These are phyloP conservation scores for Chenopodium album DNA, from an alignment of 148 eudicot genomes.

Conservation along the genomic window DNA sequence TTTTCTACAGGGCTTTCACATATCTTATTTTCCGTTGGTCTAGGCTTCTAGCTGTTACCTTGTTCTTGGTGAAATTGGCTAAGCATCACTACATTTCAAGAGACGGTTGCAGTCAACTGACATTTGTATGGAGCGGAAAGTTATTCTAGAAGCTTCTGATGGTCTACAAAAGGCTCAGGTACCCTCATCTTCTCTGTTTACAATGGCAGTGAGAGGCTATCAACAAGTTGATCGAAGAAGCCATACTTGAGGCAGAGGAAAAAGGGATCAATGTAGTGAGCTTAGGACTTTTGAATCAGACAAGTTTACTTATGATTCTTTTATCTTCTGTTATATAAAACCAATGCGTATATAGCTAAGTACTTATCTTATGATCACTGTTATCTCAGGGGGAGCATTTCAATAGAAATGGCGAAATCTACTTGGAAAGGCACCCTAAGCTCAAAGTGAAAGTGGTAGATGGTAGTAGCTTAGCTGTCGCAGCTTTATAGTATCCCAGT, in stretches of 20 bases:
- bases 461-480: constrained; percentile 69
- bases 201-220: constrained; percentile 41
- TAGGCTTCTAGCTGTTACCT: constrained; percentile 65
- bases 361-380: background rate
- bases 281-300: constrained; percentile 57
- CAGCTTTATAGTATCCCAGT: constrained; percentile 55
- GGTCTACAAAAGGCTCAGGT: constrained; percentile 87
- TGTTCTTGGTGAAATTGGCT: constrained; percentile 80
- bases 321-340: background rate
- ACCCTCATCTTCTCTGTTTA: background rate
- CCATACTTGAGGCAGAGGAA: constrained; percentile 46
- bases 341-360: background rate
- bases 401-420: constrained; percentile 53
- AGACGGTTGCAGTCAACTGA: constrained; percentile 66
- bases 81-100: constrained; percentile 61
- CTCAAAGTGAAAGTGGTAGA: constrained; percentile 69
- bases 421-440: constrained; percentile 43
- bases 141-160: constrained; percentile 82
- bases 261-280: constrained; percentile 47
- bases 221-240: constrained; percentile 52
- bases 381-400: constrained; percentile 49
- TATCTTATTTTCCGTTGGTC: constrained; percentile 22
- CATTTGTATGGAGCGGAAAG: constrained; percentile 59
- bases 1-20: too few relatives aligned
- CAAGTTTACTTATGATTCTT: constrained; percentile 12